Evolutionary conservation across 257 asterid genomes (phyloP), one percentile per base, ranked within the genome.

Genomic region (Solanum ahanhuiri): DNA sequence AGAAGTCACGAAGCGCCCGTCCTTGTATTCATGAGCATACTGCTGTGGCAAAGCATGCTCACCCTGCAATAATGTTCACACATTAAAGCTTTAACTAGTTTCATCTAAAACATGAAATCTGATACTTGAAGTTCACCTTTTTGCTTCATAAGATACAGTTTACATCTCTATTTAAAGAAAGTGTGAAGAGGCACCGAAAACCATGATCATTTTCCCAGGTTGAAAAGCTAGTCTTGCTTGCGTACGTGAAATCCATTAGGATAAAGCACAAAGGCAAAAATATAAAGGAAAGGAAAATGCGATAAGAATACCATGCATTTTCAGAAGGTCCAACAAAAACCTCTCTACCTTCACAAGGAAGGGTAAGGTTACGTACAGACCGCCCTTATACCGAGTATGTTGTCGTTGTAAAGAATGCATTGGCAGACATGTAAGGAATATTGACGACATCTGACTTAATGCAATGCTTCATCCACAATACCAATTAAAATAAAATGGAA

Each of bases 1-100:
- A 70, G 94, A 92, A 25, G 99, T 97, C 71, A 91, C 92, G 66
- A 95, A 95, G 66, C 91, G 97, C 31, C 98, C 98, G 81, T 94
- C 96, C 92, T 91, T 94, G 91, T 91, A 97, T 17, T 43, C 91
- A 82, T 97, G 98, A 88, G 94, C 76, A 83, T 92, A 95, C 83
- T 97, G 99, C 77, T 97, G 98, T 2, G 98, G 99, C 90, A 97
- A 92, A 89, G 98, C 91, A 88, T 94, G 97, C 90, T 97, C 98
- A 64, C 88, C 95, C 99, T 97, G 92, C 89, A 92, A 85, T 57
- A 81, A 87, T 54, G 45, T 28, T 48, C 18, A 64, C n/a, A 54
- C 10, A 28, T 87, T 83, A 85, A 57, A 76, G 37, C 30, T 41
- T 41, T n/a, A 41, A 11, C 4, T 34, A n/a, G 34, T 14, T 35